Evolutionary conservation across 2,329 filamentous ascomycete genomes (phyloP), one percentile per base, ranked within the genome.

Genomic region (Macrophomina pseudophaseolina): DNA sequence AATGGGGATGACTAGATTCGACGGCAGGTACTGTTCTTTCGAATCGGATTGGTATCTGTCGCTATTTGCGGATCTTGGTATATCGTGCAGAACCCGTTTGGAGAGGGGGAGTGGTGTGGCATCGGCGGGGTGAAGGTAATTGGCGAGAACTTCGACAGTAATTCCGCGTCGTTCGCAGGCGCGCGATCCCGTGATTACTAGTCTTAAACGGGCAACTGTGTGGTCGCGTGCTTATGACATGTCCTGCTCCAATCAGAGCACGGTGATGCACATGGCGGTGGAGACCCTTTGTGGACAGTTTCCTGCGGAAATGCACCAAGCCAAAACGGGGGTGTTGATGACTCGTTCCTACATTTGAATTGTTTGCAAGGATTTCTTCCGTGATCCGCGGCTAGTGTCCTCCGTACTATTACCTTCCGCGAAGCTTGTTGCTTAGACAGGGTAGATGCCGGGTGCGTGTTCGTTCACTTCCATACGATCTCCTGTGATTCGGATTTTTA

Each of bases 121-220:
- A 59, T n/a, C 54, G 38, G 38, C 8, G 58, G 58, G 42, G 44
- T 38, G 42, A 7, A 62, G 32, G 32, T 40, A 30, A 40, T 49
- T 30, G 12, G 28, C 49, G 28, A 59, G 58, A 49, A 30, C 58
- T 38, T 62, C 30, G n/a, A 40, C 40, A 32, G 52, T 6, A 9
- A 23, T 40, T 54, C 52, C 52, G 52, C 40, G 42, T 32, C 28
- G 4, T 23, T 11, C 7, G 42, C 30, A 49, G 9, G 30, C 44
- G 30, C 44, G 58, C 32, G 44, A 28, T 62, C 58, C 46, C 58
- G 28, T 59, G 38, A 32, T n/a, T 30, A n/a, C 32, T 35, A 35
- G 28, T 38, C 30, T 23, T 5, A 12, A 60, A 46, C n/a, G 30
- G 42, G 42, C 16, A 23, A 23, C 9, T 8, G 9, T 44, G 40